A percentile compares a stretch with the other conserved stretches of the same genome.
These are phyloP conservation scores for Aspergillus uvarum DNA, from an alignment of 2,329 filamentous ascomycete species.

Conservation along the genomic window DNA sequence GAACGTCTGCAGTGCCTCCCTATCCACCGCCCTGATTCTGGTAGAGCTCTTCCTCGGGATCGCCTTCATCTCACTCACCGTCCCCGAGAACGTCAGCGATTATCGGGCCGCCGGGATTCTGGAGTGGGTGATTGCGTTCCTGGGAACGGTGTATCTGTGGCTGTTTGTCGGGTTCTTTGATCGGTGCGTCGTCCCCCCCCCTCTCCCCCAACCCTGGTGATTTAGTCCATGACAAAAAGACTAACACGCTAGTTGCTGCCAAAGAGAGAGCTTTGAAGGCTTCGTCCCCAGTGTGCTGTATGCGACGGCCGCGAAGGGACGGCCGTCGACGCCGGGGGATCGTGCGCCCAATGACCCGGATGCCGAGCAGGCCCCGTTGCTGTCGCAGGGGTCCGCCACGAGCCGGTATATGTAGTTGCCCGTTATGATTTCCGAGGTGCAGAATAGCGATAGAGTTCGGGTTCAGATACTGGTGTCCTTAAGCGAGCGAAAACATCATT, in stretches of 20 bases:
- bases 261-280: constrained; percentile 13
- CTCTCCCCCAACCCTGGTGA: background rate
- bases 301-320: background rate
- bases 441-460: background rate
- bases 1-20: constrained; percentile 13
- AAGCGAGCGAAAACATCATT: background rate
- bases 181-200: constrained; percentile 4
- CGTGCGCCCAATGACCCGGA: background rate
- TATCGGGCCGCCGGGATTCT: constrained; percentile 20
- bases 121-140: constrained; percentile 25
- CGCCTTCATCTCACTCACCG: constrained; percentile 19
- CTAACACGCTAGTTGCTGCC: too few relatives aligned
- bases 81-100: constrained; percentile 12
- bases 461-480: too few relatives aligned
- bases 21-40: constrained; percentile 22
- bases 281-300: constrained; percentile 18
- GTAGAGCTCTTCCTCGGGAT: constrained; percentile 19
- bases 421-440: background rate
- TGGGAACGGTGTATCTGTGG: constrained; percentile 23
- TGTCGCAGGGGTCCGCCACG: constrained; percentile 1
- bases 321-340: background rate
- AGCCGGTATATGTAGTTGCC: constrained; percentile 12
- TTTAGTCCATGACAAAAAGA: background rate
- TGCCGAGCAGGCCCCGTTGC: constrained; percentile 12
- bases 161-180: constrained; percentile 24